phyloP scores from a whole-genome alignment of 23 red algal species.

The Gracilariopsis chorda region DNA sequence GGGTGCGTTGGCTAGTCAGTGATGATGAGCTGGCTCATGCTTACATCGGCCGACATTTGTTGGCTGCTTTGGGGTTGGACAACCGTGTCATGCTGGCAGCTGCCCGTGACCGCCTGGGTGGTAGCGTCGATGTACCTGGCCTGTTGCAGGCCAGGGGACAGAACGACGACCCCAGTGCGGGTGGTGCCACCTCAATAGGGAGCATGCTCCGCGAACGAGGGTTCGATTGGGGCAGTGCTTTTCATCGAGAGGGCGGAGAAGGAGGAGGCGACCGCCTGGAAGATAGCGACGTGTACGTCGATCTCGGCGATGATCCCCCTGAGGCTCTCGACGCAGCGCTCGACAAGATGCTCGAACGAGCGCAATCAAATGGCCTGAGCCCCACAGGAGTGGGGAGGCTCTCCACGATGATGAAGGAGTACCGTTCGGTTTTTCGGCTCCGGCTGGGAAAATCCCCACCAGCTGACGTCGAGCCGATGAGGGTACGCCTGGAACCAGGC shows the following conservation, averaged over 20 bases:
- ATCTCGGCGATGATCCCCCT: not conserved
- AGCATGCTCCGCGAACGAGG: too few species aligned
- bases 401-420: not conserved
- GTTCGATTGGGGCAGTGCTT: not conserved
- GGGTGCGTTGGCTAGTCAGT: not conserved
- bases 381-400: not conserved
- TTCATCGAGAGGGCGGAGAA: not conserved
- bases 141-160: too few species aligned
- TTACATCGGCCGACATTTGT: not conserved
- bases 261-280: constrained; percentile 1
- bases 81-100: not conserved
- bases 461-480: not conserved
- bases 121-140: not conserved
- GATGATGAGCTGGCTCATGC: not conserved
- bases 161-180: too few species aligned
- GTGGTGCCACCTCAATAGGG: too few species aligned
- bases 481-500: not conserved
- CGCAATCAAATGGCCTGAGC: not conserved
- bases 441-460: not conserved
- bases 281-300: not conserved
- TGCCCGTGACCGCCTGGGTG: not conserved
- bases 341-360: not conserved
- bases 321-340: not conserved
- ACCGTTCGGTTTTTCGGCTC: not conserved
- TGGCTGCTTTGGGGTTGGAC: not conserved